phyloP scores from a whole-genome alignment of 176 grass and related monocot species.

The Aegilops tauschii region DNA sequence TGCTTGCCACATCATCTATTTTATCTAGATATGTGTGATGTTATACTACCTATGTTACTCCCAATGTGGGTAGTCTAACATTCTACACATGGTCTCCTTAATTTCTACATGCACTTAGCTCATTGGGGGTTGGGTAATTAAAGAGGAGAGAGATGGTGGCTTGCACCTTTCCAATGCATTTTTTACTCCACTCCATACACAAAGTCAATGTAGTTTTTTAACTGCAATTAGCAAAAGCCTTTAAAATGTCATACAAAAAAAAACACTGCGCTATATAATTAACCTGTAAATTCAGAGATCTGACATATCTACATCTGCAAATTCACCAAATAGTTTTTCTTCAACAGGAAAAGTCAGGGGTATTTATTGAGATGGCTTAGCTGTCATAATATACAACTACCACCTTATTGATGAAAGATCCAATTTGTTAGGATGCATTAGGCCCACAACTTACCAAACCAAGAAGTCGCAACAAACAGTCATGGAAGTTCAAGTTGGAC shows the following conservation, averaged over 20 bases:
- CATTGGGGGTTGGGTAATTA: too few species aligned
- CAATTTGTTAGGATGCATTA: slow-evolving; percentile 24
- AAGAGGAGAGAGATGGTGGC: too few species aligned
- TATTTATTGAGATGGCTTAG: slow-evolving; percentile 22
- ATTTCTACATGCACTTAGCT: too few species aligned
- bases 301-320: slow-evolving; percentile 20
- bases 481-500: slow-evolving; percentile 28
- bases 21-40: too few species aligned
- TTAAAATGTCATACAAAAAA: not conserved
- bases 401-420: slow-evolving; percentile 19
- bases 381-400: slow-evolving; percentile 9
- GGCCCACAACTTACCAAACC: slow-evolving; percentile 15
- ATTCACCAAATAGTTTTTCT: not conserved
- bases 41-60: too few species aligned
- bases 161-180: too few species aligned
- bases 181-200: not conserved
- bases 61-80: too few species aligned
- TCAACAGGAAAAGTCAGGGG: not conserved
- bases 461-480: slow-evolving; percentile 33
- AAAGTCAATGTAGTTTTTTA: slow-evolving; percentile 1
- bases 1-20: too few species aligned
- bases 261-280: not conserved
- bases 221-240: not conserved
- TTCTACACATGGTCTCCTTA: too few species aligned
- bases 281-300: not conserved